A percentile compares a stretch with the other conserved stretches of the same genome.
These are phyloP conservation scores for Fremontodendron californicum DNA, from an alignment of 345 rosid genomes.

Conservation along the genomic window DNA sequence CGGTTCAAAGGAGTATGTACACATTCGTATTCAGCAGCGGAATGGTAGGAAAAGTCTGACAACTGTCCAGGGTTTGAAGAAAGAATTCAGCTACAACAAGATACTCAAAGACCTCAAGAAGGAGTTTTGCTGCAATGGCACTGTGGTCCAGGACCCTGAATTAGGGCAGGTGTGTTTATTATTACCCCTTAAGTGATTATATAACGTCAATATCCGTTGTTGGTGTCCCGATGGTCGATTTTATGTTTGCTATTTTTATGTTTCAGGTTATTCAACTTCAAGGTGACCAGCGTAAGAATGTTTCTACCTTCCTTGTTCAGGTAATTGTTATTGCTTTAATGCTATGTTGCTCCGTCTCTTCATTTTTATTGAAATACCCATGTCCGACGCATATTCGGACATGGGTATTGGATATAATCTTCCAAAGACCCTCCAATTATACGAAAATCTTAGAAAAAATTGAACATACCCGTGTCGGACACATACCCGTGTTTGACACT, in stretches of 20 bases:
- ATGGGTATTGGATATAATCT: no score
- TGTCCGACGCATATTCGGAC: no score
- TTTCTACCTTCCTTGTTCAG: slow-evolving; percentile 79
- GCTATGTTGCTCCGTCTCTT: no score
- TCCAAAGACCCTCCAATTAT: no score
- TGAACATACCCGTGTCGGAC: no score
- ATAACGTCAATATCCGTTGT: neutral
- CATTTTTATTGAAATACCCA: no score
- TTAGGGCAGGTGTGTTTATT: slow-evolving; percentile 61
- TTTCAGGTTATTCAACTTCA: slow-evolving; percentile 88
- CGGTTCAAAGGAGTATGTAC: slow-evolving; percentile 68
- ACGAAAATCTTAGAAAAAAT: no score
- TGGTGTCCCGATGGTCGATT: neutral
- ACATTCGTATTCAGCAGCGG: slow-evolving; percentile 70
- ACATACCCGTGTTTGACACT: no score
- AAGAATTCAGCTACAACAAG: slow-evolving; percentile 84
- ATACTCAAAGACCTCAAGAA: slow-evolving; percentile 89
- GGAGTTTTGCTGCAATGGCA: slow-evolving; percentile 94
- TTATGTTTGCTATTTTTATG: neutral
- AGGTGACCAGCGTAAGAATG: slow-evolving; percentile 94
- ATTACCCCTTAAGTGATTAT: neutral
- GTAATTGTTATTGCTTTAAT: slow-evolving; percentile 29
- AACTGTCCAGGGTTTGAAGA: slow-evolving; percentile 83
- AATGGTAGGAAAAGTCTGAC: slow-evolving; percentile 87
- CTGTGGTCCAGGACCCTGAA: slow-evolving; percentile 89